Evolutionary conservation across 345 rosid species (phyloP), one percentile per base, ranked within the genome.

Genomic region (Zanthoxylum bungeanum): DNA sequence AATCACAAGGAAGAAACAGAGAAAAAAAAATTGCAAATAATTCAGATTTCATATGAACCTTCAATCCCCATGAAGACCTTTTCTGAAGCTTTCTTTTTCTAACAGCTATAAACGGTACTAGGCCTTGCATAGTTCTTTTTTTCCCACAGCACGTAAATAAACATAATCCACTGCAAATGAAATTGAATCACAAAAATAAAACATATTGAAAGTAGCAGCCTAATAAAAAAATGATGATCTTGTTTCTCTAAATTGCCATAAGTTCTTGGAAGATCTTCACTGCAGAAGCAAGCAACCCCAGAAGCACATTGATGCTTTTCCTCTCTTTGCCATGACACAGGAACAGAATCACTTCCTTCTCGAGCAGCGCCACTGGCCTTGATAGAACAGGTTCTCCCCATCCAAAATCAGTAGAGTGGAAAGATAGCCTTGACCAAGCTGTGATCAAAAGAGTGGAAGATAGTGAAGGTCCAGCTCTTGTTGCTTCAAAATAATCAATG

Each of bases 381-480:
- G 96, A 89, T 42, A 89, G 64, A 61, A 85, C 70, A 10, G 98
- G 94, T 80, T 88, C 90, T 46, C 96, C 98, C 97, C 98, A 93
- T 14, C 98, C 98, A 57, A 93, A 93, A 58, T 93, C 94, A 1
- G 96, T 87, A 0, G 86, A 83, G 71, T 93, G 87, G 49, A 93
- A 91, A 34, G 93, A 78, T 59, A 93, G 75, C 81, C 93, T 87
- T 0, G 96, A 89, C 98, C 98, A 91, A 24, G 96, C 88, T 0
- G 98, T 93, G 62, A 93, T 91, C 74, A 93, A 25, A 49, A 93
- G 93, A 37, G 96, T 93, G 17, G 96, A 88, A 7, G 92, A 78
- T 72, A 93, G 77, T 16, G 98, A 91, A 34, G 98, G 98, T 84
- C 93, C 85, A 4, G 87, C 80, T 75, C 98, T 85, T 9, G 93